phyloP scores from a whole-genome alignment of 2,329 filamentous ascomycete genomes.

The Xylariales sp. region DNA sequence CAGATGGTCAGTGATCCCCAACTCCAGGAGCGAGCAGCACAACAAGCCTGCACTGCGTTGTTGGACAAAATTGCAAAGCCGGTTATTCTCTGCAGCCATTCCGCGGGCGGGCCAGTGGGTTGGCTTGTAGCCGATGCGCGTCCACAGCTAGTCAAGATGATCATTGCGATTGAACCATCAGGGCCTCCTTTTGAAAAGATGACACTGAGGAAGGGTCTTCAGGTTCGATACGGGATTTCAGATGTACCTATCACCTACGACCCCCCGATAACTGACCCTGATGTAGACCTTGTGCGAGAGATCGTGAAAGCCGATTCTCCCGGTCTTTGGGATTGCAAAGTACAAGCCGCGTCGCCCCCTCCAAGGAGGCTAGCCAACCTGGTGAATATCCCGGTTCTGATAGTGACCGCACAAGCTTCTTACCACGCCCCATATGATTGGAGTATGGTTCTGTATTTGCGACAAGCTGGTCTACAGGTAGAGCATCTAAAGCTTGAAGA shows the following conservation, averaged over 20 bases:
- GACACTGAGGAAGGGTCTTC: constrained; percentile 11
- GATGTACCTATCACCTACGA: constrained; percentile 21
- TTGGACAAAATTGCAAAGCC: constrained; percentile 5
- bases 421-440: constrained; percentile 13
- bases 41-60: constrained; percentile 4
- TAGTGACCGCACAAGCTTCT: constrained; percentile 10
- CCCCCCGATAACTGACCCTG: constrained; percentile 13
- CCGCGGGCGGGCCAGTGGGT: constrained; percentile 5
- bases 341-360: constrained; percentile 8
- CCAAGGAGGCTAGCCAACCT: constrained; percentile 6
- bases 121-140: constrained; percentile 10
- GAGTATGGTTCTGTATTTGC: constrained; percentile 8
- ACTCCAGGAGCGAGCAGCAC: constrained; percentile 5
- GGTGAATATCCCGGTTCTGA: constrained; percentile 6
- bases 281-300: constrained; percentile 10
- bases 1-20: constrained; percentile 6
- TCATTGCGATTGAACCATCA: constrained; percentile 8
- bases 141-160: constrained; percentile 4
- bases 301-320: not conserved
- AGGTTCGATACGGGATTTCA: constrained; percentile 22
- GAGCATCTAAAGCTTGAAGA: constrained; percentile 6
- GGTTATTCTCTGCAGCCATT: constrained; percentile 8
- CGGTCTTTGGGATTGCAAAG: constrained; percentile 4
- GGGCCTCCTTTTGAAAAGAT: constrained; percentile 15
- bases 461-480: constrained; percentile 9